Conservation (phyloP, 495 filamentous ascomycete genomes). For the Penicillium waksmanii region DNA sequence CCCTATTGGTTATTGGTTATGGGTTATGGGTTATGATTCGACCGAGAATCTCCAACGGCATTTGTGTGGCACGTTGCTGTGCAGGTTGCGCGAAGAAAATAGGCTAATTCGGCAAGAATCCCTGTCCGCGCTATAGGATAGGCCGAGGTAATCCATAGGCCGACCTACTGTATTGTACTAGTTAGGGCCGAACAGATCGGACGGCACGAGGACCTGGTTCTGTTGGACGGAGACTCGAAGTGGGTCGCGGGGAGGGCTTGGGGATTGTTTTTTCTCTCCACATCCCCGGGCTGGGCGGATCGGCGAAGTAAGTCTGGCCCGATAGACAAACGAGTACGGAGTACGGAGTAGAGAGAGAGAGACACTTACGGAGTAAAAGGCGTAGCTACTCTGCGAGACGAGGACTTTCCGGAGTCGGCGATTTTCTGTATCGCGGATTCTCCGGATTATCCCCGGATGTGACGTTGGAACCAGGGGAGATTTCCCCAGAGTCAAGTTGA, state of each 20-base stretch:
- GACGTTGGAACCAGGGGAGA: background rate
- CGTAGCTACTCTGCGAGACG: background rate
- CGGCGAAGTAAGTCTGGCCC: slow-evolving; percentile 2
- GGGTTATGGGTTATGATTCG: too few species aligned
- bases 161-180: background rate
- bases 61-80: background rate
- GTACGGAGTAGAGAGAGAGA: background rate
- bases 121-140: background rate
- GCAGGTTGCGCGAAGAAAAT: background rate
- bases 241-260: slow-evolving; percentile 10
- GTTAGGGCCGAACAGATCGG: slow-evolving; percentile 7
- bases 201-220: background rate
- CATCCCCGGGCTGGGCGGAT: slow-evolving; percentile 5
- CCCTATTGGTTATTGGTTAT: background rate
- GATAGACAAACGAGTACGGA: background rate
- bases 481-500: slow-evolving; percentile 1
- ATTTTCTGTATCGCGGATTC: background rate
- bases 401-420: background rate
- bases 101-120: slow-evolving; percentile 15
- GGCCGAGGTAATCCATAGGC: slow-evolving; percentile 2
- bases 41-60: background rate
- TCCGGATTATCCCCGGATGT: background rate
- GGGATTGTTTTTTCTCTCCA: background rate
- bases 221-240: background rate
- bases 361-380: background rate